phyloP scores from a whole-genome alignment of 2,329 filamentous ascomycete genomes.

The Sporothrix euskadiensis region DNA sequence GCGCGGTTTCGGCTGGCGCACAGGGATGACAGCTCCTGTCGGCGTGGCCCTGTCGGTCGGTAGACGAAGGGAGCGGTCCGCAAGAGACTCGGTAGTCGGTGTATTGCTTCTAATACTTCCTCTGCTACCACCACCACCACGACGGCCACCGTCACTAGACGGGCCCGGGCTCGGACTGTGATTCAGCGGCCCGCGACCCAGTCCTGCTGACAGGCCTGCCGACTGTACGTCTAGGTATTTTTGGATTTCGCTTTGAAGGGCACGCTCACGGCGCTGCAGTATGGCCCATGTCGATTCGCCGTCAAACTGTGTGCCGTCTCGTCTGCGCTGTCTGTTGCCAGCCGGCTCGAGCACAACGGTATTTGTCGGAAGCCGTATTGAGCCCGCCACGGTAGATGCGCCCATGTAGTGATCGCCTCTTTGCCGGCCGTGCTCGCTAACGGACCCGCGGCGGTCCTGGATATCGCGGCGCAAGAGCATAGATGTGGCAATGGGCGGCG shows the following conservation, averaged over 20 bases:
- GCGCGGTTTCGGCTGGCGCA: conserved; percentile 57
- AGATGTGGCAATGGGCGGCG: conserved; percentile 53
- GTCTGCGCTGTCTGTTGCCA: neutral
- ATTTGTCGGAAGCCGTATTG: conserved; percentile 35
- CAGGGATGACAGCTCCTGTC: conserved; percentile 58
- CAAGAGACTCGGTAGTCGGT: conserved; percentile 37
- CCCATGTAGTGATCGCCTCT: neutral
- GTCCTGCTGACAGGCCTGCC: conserved; percentile 45
- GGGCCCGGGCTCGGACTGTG: conserved; percentile 32
- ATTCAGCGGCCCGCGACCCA: conserved; percentile 35
- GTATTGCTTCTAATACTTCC: conserved; percentile 40
- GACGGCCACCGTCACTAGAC: conserved; percentile 39
- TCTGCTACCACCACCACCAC: neutral
- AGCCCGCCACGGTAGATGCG: conserved; percentile 26
- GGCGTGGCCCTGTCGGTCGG: conserved; percentile 36
- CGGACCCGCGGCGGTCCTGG: conserved; percentile 33
- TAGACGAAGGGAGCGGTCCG: conserved; percentile 42
- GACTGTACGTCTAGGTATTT: conserved; percentile 53
- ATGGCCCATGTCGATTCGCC: conserved; percentile 51
- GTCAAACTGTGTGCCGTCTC: conserved; percentile 32
- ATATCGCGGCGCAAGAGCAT: conserved; percentile 42
- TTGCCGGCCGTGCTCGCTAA: conserved; percentile 5
- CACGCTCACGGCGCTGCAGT: conserved; percentile 49
- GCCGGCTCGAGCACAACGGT: conserved; percentile 38
- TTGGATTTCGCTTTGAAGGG: conserved; percentile 51